Percentiles rank a stretch among this genome's conserved stretches.
Evolutionary conservation across 306 rosid species (phyloP).

Genomic region (barrel medic (Medicago truncatula)): MtrunA17r5.0-ANR NC_053046.1:43422001-43422500

Average conservation of each 20-base stretch:
- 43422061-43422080: background rate
- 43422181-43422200: background rate
- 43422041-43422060: background rate
- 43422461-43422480: conserved; percentile 71
- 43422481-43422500: conserved; percentile 78
- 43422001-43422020: background rate
- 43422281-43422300: conserved; percentile 23
- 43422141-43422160: conserved; percentile 20
- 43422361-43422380: conserved; percentile 68
- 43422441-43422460: conserved; percentile 54
- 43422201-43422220: background rate
- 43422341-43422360: conserved; percentile 25
- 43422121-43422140: conserved; percentile 14
- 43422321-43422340: conserved; percentile 24
- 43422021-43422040: background rate
- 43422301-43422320: conserved; percentile 2
- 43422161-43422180: background rate
- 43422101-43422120: conserved; percentile 3
- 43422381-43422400: conserved; percentile 54
- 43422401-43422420: conserved; percentile 70
- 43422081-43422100: background rate
- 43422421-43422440: conserved; percentile 76
- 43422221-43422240: conserved; percentile 55
- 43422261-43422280: conserved; percentile 26
- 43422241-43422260: conserved; percentile 64